Base-by-base conservation (phyloP, 1,284 basidiomycete species). In the Heterobasidion irregulare region DNA sequence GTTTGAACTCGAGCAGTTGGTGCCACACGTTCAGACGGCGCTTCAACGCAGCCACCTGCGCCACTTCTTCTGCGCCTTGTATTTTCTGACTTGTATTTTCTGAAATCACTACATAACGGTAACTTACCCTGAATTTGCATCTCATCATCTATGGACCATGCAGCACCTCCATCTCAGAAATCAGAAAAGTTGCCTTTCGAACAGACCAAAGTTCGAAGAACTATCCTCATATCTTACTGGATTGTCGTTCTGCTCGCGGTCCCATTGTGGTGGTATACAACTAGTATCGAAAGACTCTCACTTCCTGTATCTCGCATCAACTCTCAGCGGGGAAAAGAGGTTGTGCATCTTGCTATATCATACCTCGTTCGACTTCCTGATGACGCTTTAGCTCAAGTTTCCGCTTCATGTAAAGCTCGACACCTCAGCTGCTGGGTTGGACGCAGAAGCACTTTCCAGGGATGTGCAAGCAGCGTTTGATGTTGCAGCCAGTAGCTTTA, bases 191-290 rank as follows among this genome's bases (percentile, higher is more conserved):
- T 26, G 64, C 70, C 57, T 62, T 61, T 62, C 45, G 57, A 62
- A 41, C 47, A 55, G 13, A 18, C 45, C 7, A n/a, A 47, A 47
- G 71, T 75, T 55, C 75, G 84, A 52, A 70, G 83, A 60, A 70
- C 69, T 48, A 83, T 91, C 56, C 75, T 92, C 56, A 68, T 76
- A 6, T 81, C 86, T 0, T 95, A 94, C 67, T 92, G 92, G 79
- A 57, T 79, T 34, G 72, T 92, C 36, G 75, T 94, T 19, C 59
- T 94, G 19, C 70, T 90, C 7, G 84, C 85, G 1, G 56, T 92
- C 16, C 94, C 94, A 4, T 76, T 90, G 48, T 97, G 94, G 94
- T 96, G 90, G 91, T 77, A 75, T 49, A 86, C 89, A 19, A 96
- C 94, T 2, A 89, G 87, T 58, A 94, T 96, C 44, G 79, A 92